Conservation (phyloP, 768 basidiomycete species). For the Kwoniella dejecticola region DNA sequence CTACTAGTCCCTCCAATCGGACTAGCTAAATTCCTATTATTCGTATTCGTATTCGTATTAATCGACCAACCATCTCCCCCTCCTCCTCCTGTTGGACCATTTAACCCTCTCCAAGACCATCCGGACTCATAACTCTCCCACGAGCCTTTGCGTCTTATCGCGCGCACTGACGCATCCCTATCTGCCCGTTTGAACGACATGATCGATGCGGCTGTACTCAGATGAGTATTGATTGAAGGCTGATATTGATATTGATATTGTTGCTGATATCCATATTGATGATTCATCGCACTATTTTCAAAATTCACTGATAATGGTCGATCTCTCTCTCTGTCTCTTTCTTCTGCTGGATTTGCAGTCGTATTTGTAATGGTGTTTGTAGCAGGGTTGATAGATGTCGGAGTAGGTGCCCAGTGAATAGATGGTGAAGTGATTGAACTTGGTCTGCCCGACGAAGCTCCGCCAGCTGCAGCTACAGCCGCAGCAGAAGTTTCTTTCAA, state of each 20-base stretch:
- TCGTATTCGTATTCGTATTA: not conserved
- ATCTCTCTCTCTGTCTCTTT: no score
- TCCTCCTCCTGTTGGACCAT: not conserved
- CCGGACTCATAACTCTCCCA: constrained; percentile 81
- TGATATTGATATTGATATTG: constrained; percentile 4
- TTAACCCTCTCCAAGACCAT: constrained; percentile 44
- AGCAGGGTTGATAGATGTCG: no score
- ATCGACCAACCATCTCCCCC: not conserved
- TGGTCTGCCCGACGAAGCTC: not conserved
- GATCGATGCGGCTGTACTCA: constrained; percentile 14
- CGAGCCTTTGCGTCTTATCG: constrained; percentile 82
- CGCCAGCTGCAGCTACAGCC: not conserved
- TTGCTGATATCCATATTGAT: not conserved
- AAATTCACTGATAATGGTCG: no score
- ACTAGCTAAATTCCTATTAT: no score
- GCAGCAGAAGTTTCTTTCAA: not conserved
- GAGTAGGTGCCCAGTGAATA: constrained; percentile 19
- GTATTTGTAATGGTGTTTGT: no score
- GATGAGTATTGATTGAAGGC: constrained; percentile 10
- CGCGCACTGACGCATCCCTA: constrained; percentile 82
- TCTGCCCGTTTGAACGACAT: constrained; percentile 57
- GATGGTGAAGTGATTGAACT: constrained; percentile 12
- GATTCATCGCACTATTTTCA: no score
- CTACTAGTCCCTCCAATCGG: no score
- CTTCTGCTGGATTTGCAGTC: no score